phyloP scores from a whole-genome alignment of 1,284 basidiomycete genomes.

The Farysia itapuensis region DNA sequence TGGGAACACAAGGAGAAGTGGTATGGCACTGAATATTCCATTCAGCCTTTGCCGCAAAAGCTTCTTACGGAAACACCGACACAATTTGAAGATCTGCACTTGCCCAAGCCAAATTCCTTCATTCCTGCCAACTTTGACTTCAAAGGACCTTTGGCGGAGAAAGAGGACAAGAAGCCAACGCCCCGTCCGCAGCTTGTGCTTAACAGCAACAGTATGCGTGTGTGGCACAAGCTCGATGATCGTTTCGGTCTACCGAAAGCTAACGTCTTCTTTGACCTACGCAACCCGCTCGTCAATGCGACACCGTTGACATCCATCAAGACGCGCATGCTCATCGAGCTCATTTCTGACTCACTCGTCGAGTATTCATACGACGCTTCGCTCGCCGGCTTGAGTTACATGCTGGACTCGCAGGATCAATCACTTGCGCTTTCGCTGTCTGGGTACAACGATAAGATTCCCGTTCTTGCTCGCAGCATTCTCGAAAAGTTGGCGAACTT shows the following conservation, averaged over 20 bases:
- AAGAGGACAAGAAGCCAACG: constrained; percentile 33
- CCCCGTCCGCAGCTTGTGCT: constrained; percentile 50
- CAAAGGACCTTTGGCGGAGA: constrained; percentile 23
- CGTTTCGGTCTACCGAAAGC: constrained; percentile 59
- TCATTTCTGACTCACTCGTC: constrained; percentile 83
- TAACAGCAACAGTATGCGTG: constrained; percentile 43
- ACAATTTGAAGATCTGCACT: constrained; percentile 45
- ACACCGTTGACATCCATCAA: constrained; percentile 61
- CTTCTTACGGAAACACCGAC: constrained; percentile 19
- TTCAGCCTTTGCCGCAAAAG: constrained; percentile 38
- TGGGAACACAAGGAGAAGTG: constrained; percentile 55
- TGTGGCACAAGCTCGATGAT: constrained; percentile 60
- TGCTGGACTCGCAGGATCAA: constrained; percentile 69
- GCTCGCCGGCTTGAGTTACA: constrained; percentile 83
- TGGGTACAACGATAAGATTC: constrained; percentile 94
- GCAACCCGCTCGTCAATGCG: constrained; percentile 58
- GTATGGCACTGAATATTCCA: constrained; percentile 59
- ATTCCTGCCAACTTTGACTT: constrained; percentile 53
- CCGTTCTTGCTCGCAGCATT: constrained; percentile 75
- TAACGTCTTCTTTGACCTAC: constrained; percentile 53
- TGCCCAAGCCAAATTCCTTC: constrained; percentile 57
- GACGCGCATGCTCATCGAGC: constrained; percentile 74
- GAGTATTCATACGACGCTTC: constrained; percentile 93
- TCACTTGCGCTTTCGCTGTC: constrained; percentile 73
- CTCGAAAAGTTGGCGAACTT: constrained; percentile 73